These are phyloP conservation scores for Eragrostis nindensis DNA, from an alignment of 176 grass and related monocot genomes.

Conservation along the genomic window DNA sequence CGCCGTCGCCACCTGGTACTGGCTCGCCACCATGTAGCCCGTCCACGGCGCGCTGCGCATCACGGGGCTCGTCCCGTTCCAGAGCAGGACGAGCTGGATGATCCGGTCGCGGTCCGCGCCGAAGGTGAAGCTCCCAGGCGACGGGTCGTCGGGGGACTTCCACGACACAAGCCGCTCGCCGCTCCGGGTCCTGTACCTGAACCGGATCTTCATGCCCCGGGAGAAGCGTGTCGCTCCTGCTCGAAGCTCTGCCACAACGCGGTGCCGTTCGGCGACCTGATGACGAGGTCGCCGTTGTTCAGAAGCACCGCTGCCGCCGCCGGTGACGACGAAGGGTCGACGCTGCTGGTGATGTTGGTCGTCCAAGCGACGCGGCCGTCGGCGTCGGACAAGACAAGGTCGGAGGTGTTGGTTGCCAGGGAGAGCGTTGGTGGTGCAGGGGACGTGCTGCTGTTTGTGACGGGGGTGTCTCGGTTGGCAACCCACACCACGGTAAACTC, in stretches of 20 bases:
- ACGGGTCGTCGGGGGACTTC: slow-evolving; percentile 18
- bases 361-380: background rate
- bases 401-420: background rate
- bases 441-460: background rate
- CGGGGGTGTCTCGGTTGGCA: background rate
- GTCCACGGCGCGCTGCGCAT: slow-evolving; percentile 47
- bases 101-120: slow-evolving; percentile 9
- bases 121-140: slow-evolving; percentile 21
- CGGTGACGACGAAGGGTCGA: too few relatives aligned
- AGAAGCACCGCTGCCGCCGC: background rate
- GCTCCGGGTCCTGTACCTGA: background rate
- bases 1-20: background rate
- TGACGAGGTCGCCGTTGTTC: background rate
- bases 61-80: background rate
- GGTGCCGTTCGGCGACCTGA: slow-evolving; percentile 8
- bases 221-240: slow-evolving; percentile 33
- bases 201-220: slow-evolving; percentile 33
- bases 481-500: too few relatives aligned
- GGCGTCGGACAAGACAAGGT: background rate
- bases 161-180: slow-evolving; percentile 20
- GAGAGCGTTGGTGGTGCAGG: background rate
- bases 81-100: slow-evolving; percentile 10
- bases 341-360: background rate
- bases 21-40: background rate
- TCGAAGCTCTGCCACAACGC: slow-evolving; percentile 50